These are phyloP conservation scores for Caryopteris hybrid DNA, from an alignment of 305 asterid genomes.

Conservation along the genomic window DNA sequence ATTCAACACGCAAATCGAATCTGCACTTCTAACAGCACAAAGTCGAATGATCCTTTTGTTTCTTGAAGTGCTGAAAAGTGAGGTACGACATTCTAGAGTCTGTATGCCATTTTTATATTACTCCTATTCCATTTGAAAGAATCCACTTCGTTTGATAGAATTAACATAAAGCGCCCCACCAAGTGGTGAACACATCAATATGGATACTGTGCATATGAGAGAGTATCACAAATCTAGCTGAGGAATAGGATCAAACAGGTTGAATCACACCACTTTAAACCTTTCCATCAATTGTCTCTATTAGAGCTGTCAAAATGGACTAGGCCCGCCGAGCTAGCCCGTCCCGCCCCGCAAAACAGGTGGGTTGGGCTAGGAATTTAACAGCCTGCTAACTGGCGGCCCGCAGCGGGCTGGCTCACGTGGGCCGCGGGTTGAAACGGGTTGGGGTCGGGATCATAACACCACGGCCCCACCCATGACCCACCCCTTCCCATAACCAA, in stretches of 20 bases:
- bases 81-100: neutral
- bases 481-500: too few species aligned
- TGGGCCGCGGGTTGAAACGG: too few species aligned
- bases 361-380: too few species aligned
- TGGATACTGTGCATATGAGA: neutral
- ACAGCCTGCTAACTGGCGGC: too few species aligned
- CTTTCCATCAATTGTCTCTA: neutral
- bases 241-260: neutral
- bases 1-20: neutral
- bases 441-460: too few species aligned
- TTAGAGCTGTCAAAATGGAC: neutral
- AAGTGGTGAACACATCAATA: neutral
- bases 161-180: neutral
- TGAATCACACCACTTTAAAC: neutral
- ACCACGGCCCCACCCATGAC: too few species aligned
- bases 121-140: neutral
- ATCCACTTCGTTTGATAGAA: neutral
- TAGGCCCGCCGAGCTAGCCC: too few species aligned
- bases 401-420: too few species aligned
- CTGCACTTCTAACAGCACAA: neutral
- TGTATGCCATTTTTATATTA: neutral
- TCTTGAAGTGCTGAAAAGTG: neutral
- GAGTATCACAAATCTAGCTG: neutral
- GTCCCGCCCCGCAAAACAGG: too few species aligned
- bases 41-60: neutral